phyloP scores from a whole-genome alignment of 1,284 basidiomycete genomes.

The Ceratobasidium sp. region DNA sequence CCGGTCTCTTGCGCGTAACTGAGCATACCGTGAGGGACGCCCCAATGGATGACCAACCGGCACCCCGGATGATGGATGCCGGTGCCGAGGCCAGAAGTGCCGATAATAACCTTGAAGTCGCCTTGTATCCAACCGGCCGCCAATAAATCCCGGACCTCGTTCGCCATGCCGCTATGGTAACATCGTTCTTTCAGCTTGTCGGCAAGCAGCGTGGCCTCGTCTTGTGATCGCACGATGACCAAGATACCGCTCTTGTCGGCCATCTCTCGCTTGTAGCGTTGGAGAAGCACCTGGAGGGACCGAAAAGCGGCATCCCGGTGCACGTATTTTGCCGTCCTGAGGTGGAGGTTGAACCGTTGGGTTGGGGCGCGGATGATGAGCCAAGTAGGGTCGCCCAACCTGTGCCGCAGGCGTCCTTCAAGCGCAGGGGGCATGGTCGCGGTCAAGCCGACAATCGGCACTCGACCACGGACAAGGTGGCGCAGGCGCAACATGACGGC shows the following conservation, averaged over 20 bases:
- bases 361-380: not conserved
- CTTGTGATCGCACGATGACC: not conserved
- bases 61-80: not conserved
- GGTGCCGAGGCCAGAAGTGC: not conserved
- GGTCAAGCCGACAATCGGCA: not conserved
- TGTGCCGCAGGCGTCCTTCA: not conserved
- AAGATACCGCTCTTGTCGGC: not conserved
- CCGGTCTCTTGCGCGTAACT: slow-evolving; percentile 1
- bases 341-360: slow-evolving; percentile 5
- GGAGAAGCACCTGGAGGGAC: not conserved
- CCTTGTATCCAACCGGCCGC: not conserved
- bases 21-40: not conserved
- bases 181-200: too few relatives aligned
- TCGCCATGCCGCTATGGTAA: not conserved
- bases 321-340: not conserved
- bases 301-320: not conserved
- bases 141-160: not conserved
- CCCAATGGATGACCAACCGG: not conserved
- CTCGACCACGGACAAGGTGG: not conserved
- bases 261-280: not conserved
- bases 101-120: not conserved
- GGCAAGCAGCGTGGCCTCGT: not conserved
- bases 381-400: not conserved
- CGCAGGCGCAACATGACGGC: not conserved
- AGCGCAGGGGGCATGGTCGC: slow-evolving; percentile 8